A percentile compares a stretch with the other conserved stretches of the same genome.
phyloP scores from a whole-genome alignment of 768 basidiomycete genomes.

The Mycena vitilis region DNA sequence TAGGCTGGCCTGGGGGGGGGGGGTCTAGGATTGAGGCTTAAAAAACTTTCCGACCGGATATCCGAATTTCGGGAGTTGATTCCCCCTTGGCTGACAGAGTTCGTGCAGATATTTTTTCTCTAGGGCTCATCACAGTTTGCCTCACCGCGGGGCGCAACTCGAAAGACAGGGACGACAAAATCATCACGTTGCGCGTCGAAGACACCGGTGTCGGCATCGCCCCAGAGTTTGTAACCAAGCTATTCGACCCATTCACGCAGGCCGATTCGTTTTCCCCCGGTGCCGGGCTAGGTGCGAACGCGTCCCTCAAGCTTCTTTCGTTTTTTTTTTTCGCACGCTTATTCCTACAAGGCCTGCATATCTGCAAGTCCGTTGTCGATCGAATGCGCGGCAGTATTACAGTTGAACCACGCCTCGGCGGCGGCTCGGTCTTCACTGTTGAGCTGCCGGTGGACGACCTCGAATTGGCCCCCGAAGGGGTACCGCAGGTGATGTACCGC shows the following conservation, averaged over 20 bases:
- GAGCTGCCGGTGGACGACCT: constrained; percentile 18
- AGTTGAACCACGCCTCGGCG: constrained; percentile 13
- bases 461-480: not conserved
- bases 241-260: constrained; percentile 32
- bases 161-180: not conserved
- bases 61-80: too few species aligned
- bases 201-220: constrained; percentile 31
- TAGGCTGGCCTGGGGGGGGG: too few species aligned
- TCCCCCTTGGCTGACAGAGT: too few species aligned
- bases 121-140: constrained; percentile 16
- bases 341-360: constrained; percentile 22
- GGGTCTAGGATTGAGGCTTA: too few species aligned
- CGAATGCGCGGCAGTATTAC: constrained; percentile 25
- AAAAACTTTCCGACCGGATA: too few species aligned
- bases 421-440: constrained; percentile 25
- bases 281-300: constrained; percentile 19
- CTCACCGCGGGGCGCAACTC: constrained; percentile 1
- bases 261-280: constrained; percentile 30
- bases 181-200: constrained; percentile 20
- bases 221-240: constrained; percentile 17
- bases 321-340: not conserved
- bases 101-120: not conserved
- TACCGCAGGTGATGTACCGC: not conserved
- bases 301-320: not conserved
- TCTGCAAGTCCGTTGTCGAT: constrained; percentile 26